Base-by-base conservation (phyloP, 306 rosid species). In the Gillenia trifoliata region DNA sequence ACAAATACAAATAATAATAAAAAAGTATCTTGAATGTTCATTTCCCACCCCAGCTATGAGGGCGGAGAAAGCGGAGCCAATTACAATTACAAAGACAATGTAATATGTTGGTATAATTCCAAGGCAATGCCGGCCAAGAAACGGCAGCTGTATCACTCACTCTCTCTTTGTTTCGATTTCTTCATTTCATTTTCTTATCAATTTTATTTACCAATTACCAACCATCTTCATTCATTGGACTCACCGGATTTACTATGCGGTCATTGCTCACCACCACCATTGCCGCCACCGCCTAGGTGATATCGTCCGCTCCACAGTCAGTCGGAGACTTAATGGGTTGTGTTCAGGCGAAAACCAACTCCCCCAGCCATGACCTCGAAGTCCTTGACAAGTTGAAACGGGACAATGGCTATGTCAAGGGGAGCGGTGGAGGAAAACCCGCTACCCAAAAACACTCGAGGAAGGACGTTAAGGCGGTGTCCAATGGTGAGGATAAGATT, bases 321-420 rank as follows among this genome's bases (percentile, higher is more conserved):
- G 43, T 38, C 36, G 75, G 68, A 67, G 74, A 79, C 17, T 60
- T 41, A 55, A 89, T 93, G 97, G 97, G 98, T n/a, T 91, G 98
- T 70, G 78, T 76, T 15, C 83, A 45, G 66, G 43, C 77, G 20
- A 93, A 61, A 62, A 8, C 59, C 31, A 26, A 22, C 6, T 75
- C 68, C 4, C 28, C 13, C 10, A 54, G 47, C 82, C 84, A 13
- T 33, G 75, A 1, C 3, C 31, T 33, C 57, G 8, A 47, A 3
- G 60, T 50, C 23, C 57, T 80, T 12, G 73, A 75, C 75, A 77
- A 45, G 84, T 30, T 70, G 61, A 84, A 83, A 73, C 19, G 3
- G 20, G 70, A 63, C 0, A 0, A 65, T 30, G 83, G 64, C 25
- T 68, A 80, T 52, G 79, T 33, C 17, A 71, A 23, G 23, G 77